These are phyloP conservation scores for Cytospora chrysosperma DNA, from an alignment of 2,329 filamentous ascomycete genomes.

Conservation along the genomic window DNA sequence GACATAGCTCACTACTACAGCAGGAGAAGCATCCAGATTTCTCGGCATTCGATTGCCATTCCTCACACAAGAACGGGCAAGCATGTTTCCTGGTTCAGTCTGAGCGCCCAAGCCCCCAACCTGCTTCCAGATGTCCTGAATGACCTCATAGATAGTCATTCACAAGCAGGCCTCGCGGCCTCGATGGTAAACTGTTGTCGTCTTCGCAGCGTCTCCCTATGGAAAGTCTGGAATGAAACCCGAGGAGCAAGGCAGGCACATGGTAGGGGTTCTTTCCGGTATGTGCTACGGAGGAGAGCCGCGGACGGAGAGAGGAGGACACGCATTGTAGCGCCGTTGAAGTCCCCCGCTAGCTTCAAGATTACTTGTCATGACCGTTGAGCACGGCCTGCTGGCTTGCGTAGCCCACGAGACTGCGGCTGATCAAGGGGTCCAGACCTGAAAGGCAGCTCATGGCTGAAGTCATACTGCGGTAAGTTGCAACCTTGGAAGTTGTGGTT, in stretches of 20 bases:
- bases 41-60: not conserved
- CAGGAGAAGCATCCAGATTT: too few relatives aligned
- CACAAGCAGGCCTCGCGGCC: too few relatives aligned
- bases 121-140: too few relatives aligned
- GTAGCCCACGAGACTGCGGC: not conserved
- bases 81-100: too few relatives aligned
- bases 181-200: not conserved
- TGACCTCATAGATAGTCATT: not conserved
- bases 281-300: too few relatives aligned
- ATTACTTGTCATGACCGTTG: too few relatives aligned
- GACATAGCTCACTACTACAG: too few relatives aligned
- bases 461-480: not conserved
- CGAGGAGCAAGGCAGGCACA: not conserved
- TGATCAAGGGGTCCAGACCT: conserved; percentile 15
- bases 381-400: not conserved
- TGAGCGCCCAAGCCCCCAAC: too few relatives aligned
- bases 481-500: not conserved
- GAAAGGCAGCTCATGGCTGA: not conserved
- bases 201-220: not conserved
- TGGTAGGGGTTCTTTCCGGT: too few relatives aligned
- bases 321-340: not conserved
- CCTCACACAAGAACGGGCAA: not conserved
- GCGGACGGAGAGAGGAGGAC: not conserved
- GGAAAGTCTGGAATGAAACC: not conserved
- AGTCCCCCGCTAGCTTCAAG: too few relatives aligned